These are phyloP conservation scores for Solanum lycopersicoides DNA, from an alignment of 257 asterid species.

Conservation along the genomic window DNA sequence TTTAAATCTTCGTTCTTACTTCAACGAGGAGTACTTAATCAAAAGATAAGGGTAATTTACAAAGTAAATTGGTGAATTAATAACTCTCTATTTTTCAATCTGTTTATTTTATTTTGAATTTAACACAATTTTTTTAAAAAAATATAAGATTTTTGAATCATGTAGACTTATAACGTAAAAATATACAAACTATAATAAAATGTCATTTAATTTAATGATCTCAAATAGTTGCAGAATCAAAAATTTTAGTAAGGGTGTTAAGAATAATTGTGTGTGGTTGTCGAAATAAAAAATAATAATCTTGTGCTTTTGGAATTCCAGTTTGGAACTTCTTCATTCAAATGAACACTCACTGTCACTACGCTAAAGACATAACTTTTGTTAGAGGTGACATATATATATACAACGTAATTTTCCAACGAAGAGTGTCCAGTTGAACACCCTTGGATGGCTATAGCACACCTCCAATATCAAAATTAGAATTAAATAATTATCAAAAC, in stretches of 20 bases:
- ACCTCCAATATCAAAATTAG: background rate
- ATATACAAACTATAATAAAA: background rate
- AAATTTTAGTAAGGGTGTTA: no score
- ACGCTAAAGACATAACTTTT: no score
- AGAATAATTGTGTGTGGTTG: no score
- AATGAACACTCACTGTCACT: no score
- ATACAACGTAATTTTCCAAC: fast-evolving
- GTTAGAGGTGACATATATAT: no score
- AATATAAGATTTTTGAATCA: background rate
- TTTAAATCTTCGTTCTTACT: background rate
- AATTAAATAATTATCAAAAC: background rate
- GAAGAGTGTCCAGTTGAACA: no score
- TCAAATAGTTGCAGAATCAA: background rate
- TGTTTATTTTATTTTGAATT: background rate
- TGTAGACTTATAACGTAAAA: background rate
- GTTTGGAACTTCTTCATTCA: no score
- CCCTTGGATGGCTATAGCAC: no score
- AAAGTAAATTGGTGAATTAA: background rate
- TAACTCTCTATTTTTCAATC: background rate
- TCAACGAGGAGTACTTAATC: background rate
- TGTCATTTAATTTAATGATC: background rate
- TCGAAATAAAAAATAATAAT: no score
- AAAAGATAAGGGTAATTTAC: background rate
- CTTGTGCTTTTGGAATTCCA: no score
- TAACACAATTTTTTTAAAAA: no score